Percentiles rank a stretch among this genome's conserved stretches.
These are phyloP conservation scores for Ceratocystis alfenasii DNA, from an alignment of 2,329 filamentous ascomycete species.

Conservation along the genomic window DNA sequence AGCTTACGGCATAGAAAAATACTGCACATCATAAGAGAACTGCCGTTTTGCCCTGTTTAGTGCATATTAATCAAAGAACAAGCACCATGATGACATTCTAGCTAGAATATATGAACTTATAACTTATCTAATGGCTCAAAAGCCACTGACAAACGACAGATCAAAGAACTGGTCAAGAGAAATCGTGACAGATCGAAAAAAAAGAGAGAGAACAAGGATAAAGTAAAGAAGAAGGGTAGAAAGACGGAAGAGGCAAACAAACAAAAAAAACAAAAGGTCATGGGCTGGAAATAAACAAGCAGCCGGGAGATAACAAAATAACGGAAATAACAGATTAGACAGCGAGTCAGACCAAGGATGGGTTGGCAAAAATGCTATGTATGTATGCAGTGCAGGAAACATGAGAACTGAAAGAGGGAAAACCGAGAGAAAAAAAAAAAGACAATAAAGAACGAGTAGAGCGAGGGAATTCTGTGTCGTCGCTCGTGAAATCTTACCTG, in stretches of 20 bases:
- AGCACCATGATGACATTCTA: neutral
- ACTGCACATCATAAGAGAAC: too few relatives aligned
- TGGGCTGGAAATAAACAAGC: neutral
- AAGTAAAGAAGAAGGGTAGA: neutral
- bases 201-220: too few relatives aligned
- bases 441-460: constrained; percentile 7
- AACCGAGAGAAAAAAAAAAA: neutral
- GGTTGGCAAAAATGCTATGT: constrained; percentile 3
- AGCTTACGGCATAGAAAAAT: too few relatives aligned
- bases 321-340: neutral
- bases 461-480: neutral
- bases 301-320: neutral
- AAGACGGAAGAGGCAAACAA: neutral
- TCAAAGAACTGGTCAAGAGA: neutral
- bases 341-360: neutral
- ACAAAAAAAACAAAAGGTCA: neutral
- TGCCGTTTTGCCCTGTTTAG: neutral
- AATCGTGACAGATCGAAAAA: neutral
- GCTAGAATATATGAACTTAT: neutral
- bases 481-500: constrained; percentile 7
- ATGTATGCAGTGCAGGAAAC: constrained; percentile 10
- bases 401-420: neutral
- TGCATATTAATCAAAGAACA: neutral
- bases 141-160: neutral
- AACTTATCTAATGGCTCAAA: neutral